Percentiles rank a stretch among this genome's conserved stretches.
Evolutionary conservation across 805 yeast species (phyloP).

Genomic region (Saturnispora zaruensis): DNA sequence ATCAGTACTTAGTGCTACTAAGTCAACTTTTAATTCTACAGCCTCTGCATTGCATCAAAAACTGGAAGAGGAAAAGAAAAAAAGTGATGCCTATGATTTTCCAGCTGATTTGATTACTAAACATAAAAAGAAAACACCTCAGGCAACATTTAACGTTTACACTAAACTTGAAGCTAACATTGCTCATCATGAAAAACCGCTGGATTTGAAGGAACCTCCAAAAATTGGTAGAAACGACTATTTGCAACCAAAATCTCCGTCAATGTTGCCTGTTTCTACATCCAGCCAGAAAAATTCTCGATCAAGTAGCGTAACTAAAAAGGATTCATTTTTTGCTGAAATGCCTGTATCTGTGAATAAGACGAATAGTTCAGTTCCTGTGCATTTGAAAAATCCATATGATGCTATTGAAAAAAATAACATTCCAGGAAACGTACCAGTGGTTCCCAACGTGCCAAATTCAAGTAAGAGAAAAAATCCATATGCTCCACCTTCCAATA

Average conservation of each 20-base stretch:
- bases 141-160: slow-evolving; percentile 24
- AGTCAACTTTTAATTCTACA: background rate
- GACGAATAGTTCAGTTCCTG: slow-evolving; percentile 3
- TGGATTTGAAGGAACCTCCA: slow-evolving; percentile 6
- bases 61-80: slow-evolving; percentile 36
- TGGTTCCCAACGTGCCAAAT: background rate
- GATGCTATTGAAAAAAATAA: slow-evolving; percentile 15
- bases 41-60: slow-evolving; percentile 11
- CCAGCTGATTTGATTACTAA: slow-evolving; percentile 47
- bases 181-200: slow-evolving; percentile 5
- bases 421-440: slow-evolving; percentile 8
- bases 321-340: slow-evolving; percentile 47
- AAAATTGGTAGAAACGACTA: background rate
- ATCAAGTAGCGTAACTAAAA: background rate
- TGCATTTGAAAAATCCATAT: slow-evolving; percentile 22
- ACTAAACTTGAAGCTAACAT: slow-evolving; percentile 20
- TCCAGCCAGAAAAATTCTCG: background rate
- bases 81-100: slow-evolving; percentile 72
- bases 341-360: slow-evolving; percentile 32
- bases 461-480: slow-evolving; percentile 3
- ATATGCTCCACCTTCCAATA: slow-evolving; percentile 12
- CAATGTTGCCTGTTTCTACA: background rate
- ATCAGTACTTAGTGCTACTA: background rate
- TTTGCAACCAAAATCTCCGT: background rate
- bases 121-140: slow-evolving; percentile 32